phyloP scores from a whole-genome alignment of 257 asterid genomes.

The Sherardia arvensis region DNA sequence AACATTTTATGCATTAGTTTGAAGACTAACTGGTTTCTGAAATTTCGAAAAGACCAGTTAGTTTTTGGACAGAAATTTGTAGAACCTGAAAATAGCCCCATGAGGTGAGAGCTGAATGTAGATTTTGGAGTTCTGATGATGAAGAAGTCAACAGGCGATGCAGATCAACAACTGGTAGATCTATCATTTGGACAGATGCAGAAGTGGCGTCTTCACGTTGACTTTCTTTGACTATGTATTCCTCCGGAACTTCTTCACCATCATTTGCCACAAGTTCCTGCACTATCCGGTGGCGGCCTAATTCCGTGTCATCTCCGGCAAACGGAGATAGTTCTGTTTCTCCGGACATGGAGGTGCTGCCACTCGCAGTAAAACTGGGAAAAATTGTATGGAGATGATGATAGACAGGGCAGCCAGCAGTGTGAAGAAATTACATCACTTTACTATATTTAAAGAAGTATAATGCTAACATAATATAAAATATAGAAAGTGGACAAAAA shows the following conservation, averaged over 20 bases:
- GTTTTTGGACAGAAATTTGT: not conserved
- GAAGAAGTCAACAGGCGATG: constrained; percentile 18
- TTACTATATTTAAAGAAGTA: too few species aligned
- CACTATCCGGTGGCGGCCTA: constrained; percentile 17
- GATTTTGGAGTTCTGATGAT: constrained; percentile 31
- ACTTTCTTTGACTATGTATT: constrained; percentile 26
- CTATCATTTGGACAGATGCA: constrained; percentile 16
- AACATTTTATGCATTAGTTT: not conserved
- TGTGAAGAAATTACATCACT: too few species aligned
- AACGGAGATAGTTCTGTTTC: not conserved
- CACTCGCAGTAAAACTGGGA: not conserved
- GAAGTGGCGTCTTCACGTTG: constrained; percentile 20
- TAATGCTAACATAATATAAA: not conserved
- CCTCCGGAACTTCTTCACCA: constrained; percentile 29
- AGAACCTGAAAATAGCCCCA: constrained; percentile 67
- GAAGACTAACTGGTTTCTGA: not conserved
- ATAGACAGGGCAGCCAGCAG: too few species aligned
- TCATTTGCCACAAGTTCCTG: constrained; percentile 32
- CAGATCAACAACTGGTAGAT: constrained; percentile 40
- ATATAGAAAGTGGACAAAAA: not conserved
- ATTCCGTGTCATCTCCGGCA: constrained; percentile 15
- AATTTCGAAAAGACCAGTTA: not conserved
- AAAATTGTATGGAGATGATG: not conserved
- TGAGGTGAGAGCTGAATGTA: constrained; percentile 40
- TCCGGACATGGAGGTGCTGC: constrained; percentile 16